Conservation (phyloP, 192 early-diverging fungal genomes). For the Entomortierella parvispora region DNA sequence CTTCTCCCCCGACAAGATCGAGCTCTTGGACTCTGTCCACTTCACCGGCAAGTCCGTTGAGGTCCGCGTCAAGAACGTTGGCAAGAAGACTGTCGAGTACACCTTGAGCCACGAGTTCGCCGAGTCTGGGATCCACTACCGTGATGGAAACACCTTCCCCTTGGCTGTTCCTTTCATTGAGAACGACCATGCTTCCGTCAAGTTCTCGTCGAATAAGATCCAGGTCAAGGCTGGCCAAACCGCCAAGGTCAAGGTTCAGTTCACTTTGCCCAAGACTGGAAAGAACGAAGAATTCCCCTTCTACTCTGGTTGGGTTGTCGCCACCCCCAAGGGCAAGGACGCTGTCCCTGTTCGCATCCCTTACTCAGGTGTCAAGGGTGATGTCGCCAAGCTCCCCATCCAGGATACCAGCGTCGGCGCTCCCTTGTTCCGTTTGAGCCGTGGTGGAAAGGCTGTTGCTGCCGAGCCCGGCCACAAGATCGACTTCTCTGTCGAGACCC, state of each 20-base stretch:
- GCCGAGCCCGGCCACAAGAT: constrained; percentile 17
- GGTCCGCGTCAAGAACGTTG: constrained; percentile 53
- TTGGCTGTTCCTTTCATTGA: constrained; percentile 40
- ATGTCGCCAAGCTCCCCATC: constrained; percentile 39
- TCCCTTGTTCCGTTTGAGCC: neutral
- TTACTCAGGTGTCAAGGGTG: constrained; percentile 51
- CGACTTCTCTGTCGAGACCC: constrained; percentile 9
- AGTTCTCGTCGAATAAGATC: constrained; percentile 30
- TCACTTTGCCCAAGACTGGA: constrained; percentile 47
- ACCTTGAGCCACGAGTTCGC: constrained; percentile 47
- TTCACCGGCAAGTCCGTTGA: constrained; percentile 46
- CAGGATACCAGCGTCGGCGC: constrained; percentile 23
- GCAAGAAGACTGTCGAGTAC: constrained; percentile 32
- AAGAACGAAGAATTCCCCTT: constrained; percentile 45
- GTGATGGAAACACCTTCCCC: constrained; percentile 29
- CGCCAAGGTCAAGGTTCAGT: constrained; percentile 46
- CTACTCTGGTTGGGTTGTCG: constrained; percentile 61
- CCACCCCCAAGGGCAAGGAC: constrained; percentile 31
- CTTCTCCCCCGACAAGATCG: constrained; percentile 66
- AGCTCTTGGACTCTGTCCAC: constrained; percentile 61
- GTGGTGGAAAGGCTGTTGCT: neutral
- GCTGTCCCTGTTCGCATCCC: constrained; percentile 36
- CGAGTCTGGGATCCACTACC: constrained; percentile 48
- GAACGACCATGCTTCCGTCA: constrained; percentile 49
- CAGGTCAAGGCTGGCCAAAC: constrained; percentile 35